Evolutionary conservation across 1,139 yeast species (phyloP).

Genomic region (Candida dubliniensis): DNA sequence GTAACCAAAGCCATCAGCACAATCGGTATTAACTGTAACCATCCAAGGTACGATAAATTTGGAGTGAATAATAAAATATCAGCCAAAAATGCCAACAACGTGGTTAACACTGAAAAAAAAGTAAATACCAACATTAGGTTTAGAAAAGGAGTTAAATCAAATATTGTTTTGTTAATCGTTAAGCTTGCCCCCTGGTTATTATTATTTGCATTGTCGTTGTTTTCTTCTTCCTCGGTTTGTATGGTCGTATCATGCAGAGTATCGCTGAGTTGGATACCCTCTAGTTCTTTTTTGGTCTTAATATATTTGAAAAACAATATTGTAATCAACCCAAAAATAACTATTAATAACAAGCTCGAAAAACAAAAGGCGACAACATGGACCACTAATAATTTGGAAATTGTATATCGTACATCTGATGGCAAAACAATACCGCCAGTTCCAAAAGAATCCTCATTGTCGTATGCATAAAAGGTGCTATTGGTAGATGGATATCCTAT

Average conservation of each 20-base stretch:
- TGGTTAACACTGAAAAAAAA: constrained; percentile 36
- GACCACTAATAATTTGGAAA: constrained; percentile 44
- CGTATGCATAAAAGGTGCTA: constrained; percentile 19
- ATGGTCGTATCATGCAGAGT: background rate
- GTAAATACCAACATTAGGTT: constrained; percentile 36
- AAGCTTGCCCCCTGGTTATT: background rate
- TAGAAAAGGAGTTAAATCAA: constrained; percentile 30
- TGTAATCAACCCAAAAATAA: constrained; percentile 14
- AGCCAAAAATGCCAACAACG: constrained; percentile 41
- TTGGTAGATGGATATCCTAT: constrained; percentile 40
- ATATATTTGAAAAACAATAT: constrained; percentile 8
- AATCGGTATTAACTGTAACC: constrained; percentile 46
- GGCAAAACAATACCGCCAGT: constrained; percentile 37
- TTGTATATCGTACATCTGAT: constrained; percentile 40
- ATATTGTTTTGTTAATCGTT: constrained; percentile 7
- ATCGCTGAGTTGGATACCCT: background rate
- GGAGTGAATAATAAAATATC: constrained; percentile 45
- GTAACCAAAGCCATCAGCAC: constrained; percentile 36
- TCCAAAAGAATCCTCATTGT: constrained; percentile 14
- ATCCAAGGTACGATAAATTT: constrained; percentile 41
- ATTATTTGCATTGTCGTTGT: constrained; percentile 1
- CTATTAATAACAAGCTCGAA: constrained; percentile 27
- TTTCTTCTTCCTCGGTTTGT: background rate
- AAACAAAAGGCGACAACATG: constrained; percentile 46
- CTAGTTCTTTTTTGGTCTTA: background rate